Evolutionary conservation across 1,284 basidiomycete genomes (phyloP).

Genomic region (Cryptococcus sp.): DNA sequence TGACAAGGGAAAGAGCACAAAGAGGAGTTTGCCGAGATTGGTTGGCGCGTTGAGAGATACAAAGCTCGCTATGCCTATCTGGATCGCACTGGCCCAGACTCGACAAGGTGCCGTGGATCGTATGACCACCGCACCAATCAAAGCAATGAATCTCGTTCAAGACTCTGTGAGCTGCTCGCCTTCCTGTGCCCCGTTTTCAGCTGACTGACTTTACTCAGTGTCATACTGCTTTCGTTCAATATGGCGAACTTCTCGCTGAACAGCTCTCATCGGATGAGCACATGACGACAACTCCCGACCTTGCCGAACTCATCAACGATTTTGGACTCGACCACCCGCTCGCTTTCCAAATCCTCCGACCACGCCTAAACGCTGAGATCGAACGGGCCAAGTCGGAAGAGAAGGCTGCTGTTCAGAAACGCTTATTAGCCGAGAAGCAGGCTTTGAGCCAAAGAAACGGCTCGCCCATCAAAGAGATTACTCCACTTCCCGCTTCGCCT

Average conservation of each 20-base stretch:
- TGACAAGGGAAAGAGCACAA: conserved; percentile 34
- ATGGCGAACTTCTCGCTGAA: conserved; percentile 55
- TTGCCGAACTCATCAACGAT: conserved; percentile 68
- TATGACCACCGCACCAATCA: conserved; percentile 32
- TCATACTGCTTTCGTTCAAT: conserved; percentile 60
- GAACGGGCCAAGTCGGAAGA: conserved; percentile 23
- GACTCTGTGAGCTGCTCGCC: conserved; percentile 64
- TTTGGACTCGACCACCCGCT: conserved; percentile 79
- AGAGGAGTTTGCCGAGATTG: conserved; percentile 59
- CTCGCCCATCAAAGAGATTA: conserved; percentile 11
- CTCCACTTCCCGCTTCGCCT: conserved; percentile 42
- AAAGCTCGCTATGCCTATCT: conserved; percentile 72
- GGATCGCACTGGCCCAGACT: conserved; percentile 85
- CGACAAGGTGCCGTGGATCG: conserved; percentile 53
- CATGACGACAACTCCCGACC: conserved; percentile 59
- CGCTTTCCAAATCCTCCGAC: conserved; percentile 88
- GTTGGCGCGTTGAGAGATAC: conserved; percentile 71
- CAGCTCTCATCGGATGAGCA: conserved; percentile 52
- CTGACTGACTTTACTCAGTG: conserved; percentile 37
- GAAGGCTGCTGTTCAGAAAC: conserved; percentile 65
- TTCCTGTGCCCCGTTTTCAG: not conserved
- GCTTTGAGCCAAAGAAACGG: conserved; percentile 8
- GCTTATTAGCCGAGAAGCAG: conserved; percentile 62
- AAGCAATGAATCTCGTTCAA: conserved; percentile 70
- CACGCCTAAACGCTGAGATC: conserved; percentile 65